These are phyloP conservation scores for Eucalyptus pauciflora DNA, from an alignment of 345 rosid species.

Conservation along the genomic window DNA sequence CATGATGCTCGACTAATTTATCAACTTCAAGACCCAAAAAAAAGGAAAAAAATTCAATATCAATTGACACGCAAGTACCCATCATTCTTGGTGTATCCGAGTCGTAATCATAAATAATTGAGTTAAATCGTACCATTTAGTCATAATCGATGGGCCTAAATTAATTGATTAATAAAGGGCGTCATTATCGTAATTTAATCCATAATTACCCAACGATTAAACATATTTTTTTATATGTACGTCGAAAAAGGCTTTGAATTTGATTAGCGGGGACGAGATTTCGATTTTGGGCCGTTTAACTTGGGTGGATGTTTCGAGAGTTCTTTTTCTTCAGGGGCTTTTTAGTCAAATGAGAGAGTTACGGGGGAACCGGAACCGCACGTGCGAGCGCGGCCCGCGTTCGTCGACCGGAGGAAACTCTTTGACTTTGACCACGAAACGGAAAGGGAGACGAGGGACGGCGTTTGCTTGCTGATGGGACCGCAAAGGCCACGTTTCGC, in stretches of 20 bases:
- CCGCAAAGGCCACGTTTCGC: background rate
- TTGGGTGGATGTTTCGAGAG: background rate
- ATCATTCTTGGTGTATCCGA: background rate
- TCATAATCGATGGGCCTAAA: too few species aligned
- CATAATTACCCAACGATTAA: background rate
- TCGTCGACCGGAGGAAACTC: background rate
- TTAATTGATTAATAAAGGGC: too few species aligned
- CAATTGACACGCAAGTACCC: background rate
- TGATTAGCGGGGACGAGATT: background rate
- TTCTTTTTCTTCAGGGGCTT: background rate
- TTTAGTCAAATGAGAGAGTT: background rate
- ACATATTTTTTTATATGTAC: background rate
- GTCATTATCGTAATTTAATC: background rate
- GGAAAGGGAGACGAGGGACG: background rate
- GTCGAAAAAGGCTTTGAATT: background rate
- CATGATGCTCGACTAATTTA: background rate
- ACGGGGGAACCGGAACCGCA: background rate
- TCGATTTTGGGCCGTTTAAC: background rate
- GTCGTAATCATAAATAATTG: background rate
- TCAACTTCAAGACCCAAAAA: background rate
- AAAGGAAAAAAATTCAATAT: background rate
- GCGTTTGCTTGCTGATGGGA: background rate
- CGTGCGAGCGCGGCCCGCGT: background rate
- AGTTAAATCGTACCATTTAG: too few species aligned
- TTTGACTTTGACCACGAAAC: background rate